A percentile compares a stretch with the other conserved stretches of the same genome.
Conservation (phyloP, 179 eudicot genomes). For the Silene vulgaris region DNA sequence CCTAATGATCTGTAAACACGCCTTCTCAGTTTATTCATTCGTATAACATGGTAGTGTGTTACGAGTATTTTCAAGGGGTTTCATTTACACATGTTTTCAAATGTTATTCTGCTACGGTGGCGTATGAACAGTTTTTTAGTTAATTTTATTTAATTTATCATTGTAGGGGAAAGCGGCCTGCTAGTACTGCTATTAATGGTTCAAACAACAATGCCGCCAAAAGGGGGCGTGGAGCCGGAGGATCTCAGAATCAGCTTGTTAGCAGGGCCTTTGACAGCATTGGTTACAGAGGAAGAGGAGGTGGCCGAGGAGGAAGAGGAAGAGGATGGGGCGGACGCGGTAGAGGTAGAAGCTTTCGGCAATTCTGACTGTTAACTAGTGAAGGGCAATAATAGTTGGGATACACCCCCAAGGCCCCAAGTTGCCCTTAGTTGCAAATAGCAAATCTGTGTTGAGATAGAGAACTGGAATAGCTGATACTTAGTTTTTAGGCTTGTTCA, state of each 20-base stretch:
- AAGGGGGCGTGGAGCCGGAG: conserved; percentile 42
- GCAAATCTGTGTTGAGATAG: background rate
- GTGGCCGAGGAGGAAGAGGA: conserved; percentile 38
- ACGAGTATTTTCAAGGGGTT: too few species aligned
- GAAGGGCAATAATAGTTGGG: conserved; percentile 9
- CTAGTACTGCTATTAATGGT: conserved; percentile 41
- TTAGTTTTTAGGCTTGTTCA: conserved; percentile 27
- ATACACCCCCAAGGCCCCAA: conserved; percentile 4
- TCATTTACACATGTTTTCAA: too few species aligned
- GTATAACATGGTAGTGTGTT: too few species aligned
- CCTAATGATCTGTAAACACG: too few species aligned
- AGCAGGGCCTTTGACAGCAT: conserved; percentile 40
- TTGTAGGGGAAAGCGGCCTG: conserved; percentile 60
- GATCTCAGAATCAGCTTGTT: conserved; percentile 35
- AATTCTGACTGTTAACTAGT: background rate
- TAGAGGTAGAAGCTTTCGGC: conserved; percentile 39
- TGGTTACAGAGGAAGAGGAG: conserved; percentile 36
- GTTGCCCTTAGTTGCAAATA: conserved; percentile 20
- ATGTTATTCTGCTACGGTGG: too few species aligned
- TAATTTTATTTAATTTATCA: background rate
- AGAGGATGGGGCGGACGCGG: conserved; percentile 44
- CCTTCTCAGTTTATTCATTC: too few species aligned
- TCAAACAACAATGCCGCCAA: conserved; percentile 39
- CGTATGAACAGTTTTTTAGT: background rate
- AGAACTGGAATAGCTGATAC: conserved; percentile 19